Base-by-base conservation (phyloP, 1,284 basidiomycete genomes). In the Thecaphora thlaspeos region DNA sequence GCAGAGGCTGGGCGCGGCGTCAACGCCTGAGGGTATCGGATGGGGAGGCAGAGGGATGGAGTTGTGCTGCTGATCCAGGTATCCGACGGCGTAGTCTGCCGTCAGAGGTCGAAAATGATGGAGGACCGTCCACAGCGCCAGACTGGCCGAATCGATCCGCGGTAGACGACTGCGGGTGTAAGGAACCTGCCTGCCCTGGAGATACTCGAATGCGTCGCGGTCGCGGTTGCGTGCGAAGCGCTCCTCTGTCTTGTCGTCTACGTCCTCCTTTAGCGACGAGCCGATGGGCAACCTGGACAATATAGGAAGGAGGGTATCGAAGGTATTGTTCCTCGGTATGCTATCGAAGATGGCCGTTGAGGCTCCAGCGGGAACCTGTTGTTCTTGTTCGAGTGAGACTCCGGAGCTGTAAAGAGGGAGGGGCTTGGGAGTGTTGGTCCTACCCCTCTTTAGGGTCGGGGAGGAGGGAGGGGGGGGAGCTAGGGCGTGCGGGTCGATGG, bases 141-240 rank as follows among this genome's bases (percentile, higher is more conserved):
- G 18, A 34, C 60, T 62, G 7, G 52, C 43, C 0, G 43, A 23
- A 26, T 71, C 71, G 38, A 73, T 48, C 9, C 36, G 46, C 2
- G 71, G 68, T 2, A 73, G 54, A 0, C 55, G 53, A 4, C 61
- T 57, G 18, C 61, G 57, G 2, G 71, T 73, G 50, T 70, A 73
- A 30, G 61, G 49, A n/a, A 68, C 55, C 2, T 32, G 45, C 12
- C 23, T 14, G 10, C 43, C 46, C 11, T 43, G 11, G 2, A 53
- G 39, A 32, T 63, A 64, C 48, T 68, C 61, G 2, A 62, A 26
- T 24, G 15, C 32, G 2, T 46, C 47, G n/a, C 30, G 23, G 11
- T 21, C 23, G 1, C 12, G 41, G 7, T 28, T 21, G 22, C 7
- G 12, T 21, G 21, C 11, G 28, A 17, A 48, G 46, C 23, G 34